phyloP scores from a whole-genome alignment of 2,329 filamentous ascomycete genomes.

The Colletotrichum spaethianum region DNA sequence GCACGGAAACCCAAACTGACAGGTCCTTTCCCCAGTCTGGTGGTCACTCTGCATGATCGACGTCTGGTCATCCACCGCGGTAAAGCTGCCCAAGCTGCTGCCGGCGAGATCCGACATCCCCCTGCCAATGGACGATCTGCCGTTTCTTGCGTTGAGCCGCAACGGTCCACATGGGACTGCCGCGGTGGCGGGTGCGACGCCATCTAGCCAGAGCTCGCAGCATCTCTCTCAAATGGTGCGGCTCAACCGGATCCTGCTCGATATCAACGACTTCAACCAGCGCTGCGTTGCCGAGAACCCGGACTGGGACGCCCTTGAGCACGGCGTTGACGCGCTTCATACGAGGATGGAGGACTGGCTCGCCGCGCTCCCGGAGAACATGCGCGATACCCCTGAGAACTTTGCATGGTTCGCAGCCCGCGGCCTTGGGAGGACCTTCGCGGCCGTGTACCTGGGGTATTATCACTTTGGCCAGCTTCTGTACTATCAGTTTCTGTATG shows the following conservation, averaged over 20 bases:
- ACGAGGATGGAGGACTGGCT: conserved; percentile 53
- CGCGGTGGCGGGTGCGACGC: not conserved
- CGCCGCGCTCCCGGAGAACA: conserved; percentile 50
- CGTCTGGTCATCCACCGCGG: conserved; percentile 45
- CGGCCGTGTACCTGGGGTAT: conserved; percentile 61
- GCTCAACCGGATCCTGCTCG: conserved; percentile 52
- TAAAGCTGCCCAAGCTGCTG: conserved; percentile 44
- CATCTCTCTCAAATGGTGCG: conserved; percentile 49
- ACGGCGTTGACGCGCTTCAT: conserved; percentile 49
- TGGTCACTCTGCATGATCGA: conserved; percentile 46
- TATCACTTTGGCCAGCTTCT: conserved; percentile 63
- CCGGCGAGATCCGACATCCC: conserved; percentile 46
- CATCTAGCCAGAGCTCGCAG: conserved; percentile 43
- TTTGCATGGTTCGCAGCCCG: conserved; percentile 52
- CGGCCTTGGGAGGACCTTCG: conserved; percentile 59
- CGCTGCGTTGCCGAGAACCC: conserved; percentile 47
- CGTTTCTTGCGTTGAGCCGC: conserved; percentile 47
- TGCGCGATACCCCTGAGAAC: conserved; percentile 57
- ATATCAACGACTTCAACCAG: conserved; percentile 57
- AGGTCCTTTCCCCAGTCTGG: conserved; percentile 40
- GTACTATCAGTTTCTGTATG: conserved; percentile 60
- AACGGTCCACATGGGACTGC: not conserved
- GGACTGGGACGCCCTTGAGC: conserved; percentile 48
- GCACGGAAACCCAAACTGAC: conserved; percentile 28
- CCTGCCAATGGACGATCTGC: conserved; percentile 54